phyloP scores from a whole-genome alignment of 2,329 filamentous ascomycete genomes.

The Fusarium xyrophilum region DNA sequence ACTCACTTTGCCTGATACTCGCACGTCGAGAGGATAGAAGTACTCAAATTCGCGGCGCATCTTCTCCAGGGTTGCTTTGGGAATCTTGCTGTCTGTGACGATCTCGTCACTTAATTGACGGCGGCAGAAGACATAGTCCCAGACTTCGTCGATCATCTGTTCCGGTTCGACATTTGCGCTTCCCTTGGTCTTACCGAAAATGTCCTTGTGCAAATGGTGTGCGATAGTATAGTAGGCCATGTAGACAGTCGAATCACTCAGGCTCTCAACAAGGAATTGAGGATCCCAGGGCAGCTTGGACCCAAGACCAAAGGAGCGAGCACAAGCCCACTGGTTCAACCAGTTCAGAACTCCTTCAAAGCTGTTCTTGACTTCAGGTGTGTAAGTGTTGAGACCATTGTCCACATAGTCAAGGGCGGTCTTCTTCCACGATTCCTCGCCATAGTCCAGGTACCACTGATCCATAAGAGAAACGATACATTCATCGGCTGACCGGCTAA shows the following conservation, averaged over 20 bases:
- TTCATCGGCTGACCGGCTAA: conserved; percentile 87
- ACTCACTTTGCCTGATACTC: conserved; percentile 76
- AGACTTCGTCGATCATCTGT: conserved; percentile 93
- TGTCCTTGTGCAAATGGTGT: conserved; percentile 78
- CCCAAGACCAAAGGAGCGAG: conserved; percentile 88
- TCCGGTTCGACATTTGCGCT: conserved; percentile 74
- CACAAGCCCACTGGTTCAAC: conserved; percentile 96
- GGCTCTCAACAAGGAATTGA: conserved; percentile 87
- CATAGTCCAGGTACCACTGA: conserved; percentile 98
- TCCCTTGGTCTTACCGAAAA: conserved; percentile 79
- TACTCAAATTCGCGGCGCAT: conserved; percentile 95
- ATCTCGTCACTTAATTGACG: conserved; percentile 72
- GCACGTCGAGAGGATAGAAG: conserved; percentile 92
- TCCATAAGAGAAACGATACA: conserved; percentile 93
- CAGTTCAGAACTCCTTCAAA: conserved; percentile 89
- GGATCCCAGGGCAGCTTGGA: conserved; percentile 95
- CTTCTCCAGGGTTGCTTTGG: conserved; percentile 73
- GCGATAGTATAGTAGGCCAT: conserved; percentile 78
- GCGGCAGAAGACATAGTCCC: conserved; percentile 92
- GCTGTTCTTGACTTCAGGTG: conserved; percentile 75
- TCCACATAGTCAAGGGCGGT: conserved; percentile 75
- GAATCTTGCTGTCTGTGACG: conserved; percentile 71
- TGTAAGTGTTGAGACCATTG: conserved; percentile 79
- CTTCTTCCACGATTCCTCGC: conserved; percentile 85
- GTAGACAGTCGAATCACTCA: conserved; percentile 93